phyloP scores from a whole-genome alignment of 2,329 filamentous ascomycete genomes.

The Lecanosticta acicola region DNA sequence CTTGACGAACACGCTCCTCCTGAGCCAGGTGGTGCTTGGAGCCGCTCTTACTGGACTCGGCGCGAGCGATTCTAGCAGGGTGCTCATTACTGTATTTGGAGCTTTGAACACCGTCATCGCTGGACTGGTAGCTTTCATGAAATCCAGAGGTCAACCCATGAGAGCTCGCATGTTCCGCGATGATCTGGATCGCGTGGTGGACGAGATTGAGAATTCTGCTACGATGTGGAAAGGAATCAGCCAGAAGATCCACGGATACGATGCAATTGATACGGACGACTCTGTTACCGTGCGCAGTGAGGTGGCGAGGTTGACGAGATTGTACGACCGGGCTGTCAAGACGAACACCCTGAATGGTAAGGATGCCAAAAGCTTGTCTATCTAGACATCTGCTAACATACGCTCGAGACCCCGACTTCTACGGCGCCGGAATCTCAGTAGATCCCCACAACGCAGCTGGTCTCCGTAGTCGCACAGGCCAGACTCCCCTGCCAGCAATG shows the following conservation, averaged over 20 bases:
- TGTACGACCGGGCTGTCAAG: slow-evolving; percentile 37
- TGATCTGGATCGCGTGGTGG: slow-evolving; percentile 37
- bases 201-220: slow-evolving; percentile 39
- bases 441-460: slow-evolving; percentile 24
- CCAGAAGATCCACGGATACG: slow-evolving; percentile 40
- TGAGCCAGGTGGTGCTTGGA: slow-evolving; percentile 38
- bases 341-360: slow-evolving; percentile 34
- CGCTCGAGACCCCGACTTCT: slow-evolving; percentile 33
- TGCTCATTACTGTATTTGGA: slow-evolving; percentile 38
- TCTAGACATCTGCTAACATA: no score
- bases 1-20: slow-evolving; percentile 35
- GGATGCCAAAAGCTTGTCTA: no score
- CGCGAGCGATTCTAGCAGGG: slow-evolving; percentile 31
- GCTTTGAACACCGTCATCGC: slow-evolving; percentile 40
- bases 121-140: slow-evolving; percentile 38
- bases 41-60: slow-evolving; percentile 38
- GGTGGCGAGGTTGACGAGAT: slow-evolving; percentile 32
- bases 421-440: slow-evolving; percentile 26
- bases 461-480: slow-evolving; percentile 17
- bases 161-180: slow-evolving; percentile 38
- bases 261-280: slow-evolving; percentile 42
- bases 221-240: slow-evolving; percentile 42
- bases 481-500: slow-evolving; percentile 10
- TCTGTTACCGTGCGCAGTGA: slow-evolving; percentile 39
- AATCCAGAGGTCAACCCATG: slow-evolving; percentile 38